These are phyloP conservation scores for Rhododendron molle DNA, from an alignment of 148 eudicot species.

Conservation along the genomic window DNA sequence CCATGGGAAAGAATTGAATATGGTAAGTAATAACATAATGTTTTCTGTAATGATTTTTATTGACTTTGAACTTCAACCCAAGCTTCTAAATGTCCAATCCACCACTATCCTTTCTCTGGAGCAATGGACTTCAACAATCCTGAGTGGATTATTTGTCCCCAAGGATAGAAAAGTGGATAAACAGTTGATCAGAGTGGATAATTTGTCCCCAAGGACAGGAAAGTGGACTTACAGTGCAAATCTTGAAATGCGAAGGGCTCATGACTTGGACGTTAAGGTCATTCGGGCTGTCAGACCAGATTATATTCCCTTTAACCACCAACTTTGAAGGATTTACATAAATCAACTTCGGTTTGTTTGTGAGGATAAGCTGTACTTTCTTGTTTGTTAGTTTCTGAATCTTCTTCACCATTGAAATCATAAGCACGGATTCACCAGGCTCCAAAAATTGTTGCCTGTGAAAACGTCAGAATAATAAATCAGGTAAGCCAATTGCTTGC, in stretches of 20 bases:
- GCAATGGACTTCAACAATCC: background rate
- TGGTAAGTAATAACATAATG: background rate
- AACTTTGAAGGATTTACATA: constrained; percentile 90
- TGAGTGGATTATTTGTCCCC: background rate
- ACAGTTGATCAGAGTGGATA: background rate
- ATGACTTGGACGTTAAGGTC: constrained; percentile 77
- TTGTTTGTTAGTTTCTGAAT: constrained; percentile 85
- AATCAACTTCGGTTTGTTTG: constrained; percentile 87
- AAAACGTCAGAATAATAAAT: background rate
- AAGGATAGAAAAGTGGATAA: background rate
- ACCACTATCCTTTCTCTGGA: background rate
- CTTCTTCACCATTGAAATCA: constrained; percentile 98
- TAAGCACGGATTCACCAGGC: constrained; percentile 83
- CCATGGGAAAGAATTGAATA: background rate
- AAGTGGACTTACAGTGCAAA: constrained; percentile 64
- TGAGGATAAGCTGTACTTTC: constrained; percentile 96
- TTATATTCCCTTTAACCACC: constrained; percentile 71
- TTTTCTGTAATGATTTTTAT: background rate
- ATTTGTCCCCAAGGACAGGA: background rate
- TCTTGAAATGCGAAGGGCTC: constrained; percentile 84
- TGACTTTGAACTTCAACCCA: background rate
- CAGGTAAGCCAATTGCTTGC: background rate
- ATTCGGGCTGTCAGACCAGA: constrained; percentile 88
- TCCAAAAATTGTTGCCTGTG: constrained; percentile 94
- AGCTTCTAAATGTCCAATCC: background rate